These are phyloP conservation scores for Alopecurus myosuroides DNA, from an alignment of 176 grass and related monocot species.

Conservation along the genomic window DNA sequence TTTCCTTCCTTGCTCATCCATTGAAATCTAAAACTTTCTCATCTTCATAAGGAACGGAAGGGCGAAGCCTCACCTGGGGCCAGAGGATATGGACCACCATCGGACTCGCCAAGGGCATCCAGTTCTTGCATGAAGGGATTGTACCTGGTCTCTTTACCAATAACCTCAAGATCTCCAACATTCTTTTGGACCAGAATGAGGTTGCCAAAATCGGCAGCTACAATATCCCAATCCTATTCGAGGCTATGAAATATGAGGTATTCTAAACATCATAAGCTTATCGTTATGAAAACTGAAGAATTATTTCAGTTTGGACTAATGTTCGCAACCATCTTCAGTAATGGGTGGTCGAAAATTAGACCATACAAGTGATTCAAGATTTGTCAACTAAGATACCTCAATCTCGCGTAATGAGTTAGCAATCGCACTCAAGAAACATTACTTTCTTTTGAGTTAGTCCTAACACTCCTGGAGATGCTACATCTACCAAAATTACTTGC, in stretches of 20 bases:
- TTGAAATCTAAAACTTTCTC: neutral
- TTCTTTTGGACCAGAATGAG: slow-evolving; percentile 79
- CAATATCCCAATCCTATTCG: slow-evolving; percentile 75
- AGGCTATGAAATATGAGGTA: slow-evolving; percentile 58
- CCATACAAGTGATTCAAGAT: neutral
- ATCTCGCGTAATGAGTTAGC: neutral
- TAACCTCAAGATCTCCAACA: slow-evolving; percentile 75
- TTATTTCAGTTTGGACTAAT: no score
- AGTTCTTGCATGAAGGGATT: slow-evolving; percentile 82
- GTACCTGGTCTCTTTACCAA: slow-evolving; percentile 80
- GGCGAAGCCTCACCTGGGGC: slow-evolving; percentile 59
- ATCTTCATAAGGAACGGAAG: slow-evolving; percentile 60
- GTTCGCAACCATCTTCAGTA: no score
- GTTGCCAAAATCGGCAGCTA: slow-evolving; percentile 81
- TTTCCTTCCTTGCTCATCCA: neutral
- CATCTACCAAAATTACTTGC: no score
- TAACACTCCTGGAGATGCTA: no score
- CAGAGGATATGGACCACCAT: slow-evolving; percentile 67
- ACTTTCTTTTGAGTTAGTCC: neutral
- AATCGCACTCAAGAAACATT: neutral
- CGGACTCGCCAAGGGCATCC: slow-evolving; percentile 76
- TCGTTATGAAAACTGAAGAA: no score
- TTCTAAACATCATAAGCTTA: no score
- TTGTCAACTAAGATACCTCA: neutral
- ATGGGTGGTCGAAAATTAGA: neutral